Base-by-base conservation (phyloP, 768 basidiomycete species). In the Boletus reticuloceps region DNA sequence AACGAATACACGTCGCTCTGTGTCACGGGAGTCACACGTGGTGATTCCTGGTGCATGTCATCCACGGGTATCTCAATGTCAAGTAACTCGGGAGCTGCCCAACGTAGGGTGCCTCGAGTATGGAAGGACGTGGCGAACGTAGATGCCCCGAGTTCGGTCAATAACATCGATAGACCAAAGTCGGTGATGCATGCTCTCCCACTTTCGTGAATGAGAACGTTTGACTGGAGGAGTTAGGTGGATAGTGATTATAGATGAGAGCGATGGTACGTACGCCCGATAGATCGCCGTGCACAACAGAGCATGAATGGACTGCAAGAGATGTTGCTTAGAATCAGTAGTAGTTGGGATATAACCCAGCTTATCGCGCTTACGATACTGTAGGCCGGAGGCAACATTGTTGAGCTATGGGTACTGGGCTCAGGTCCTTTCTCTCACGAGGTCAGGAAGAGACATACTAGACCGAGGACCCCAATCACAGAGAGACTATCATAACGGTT, bases 121-220 rank as follows among this genome's bases (percentile, higher is more conserved):
- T 45, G 50, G 27, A 69, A 43, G 7, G 64, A 64, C n/a, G 66
- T 54, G 1, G 56, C 56, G 20, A 64, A 62, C 8, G 56, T 58
- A 20, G 45, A 45, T 8, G 53, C 29, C 55, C 59, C 29, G 9
- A 29, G 29, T 29, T 29, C 29, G 2, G 29, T 29, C 29, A 29
- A 29, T 29, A 29, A 29, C 29, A 29, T 29, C 29, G 29, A 29
- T 29, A 29, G 29, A 29, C 29, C 29, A 29, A 29, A 29, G 29
- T 29, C 29, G 8, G 29, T 2, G 29, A 29, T 29, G 29, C 29
- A 29, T 29, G 29, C 29, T 29, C 29, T 29, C 8, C 29, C 29
- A 8, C 29, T 8, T 29, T 29, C 29, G 29, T 29, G 29, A 29
- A 29, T 29, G 9, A 29, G 29, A 29, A 29, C 29, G 7, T 29